Evolutionary conservation across 345 rosid genomes (phyloP), one percentile per base, ranked within the genome.

Genomic region (Salix brachista): DNA sequence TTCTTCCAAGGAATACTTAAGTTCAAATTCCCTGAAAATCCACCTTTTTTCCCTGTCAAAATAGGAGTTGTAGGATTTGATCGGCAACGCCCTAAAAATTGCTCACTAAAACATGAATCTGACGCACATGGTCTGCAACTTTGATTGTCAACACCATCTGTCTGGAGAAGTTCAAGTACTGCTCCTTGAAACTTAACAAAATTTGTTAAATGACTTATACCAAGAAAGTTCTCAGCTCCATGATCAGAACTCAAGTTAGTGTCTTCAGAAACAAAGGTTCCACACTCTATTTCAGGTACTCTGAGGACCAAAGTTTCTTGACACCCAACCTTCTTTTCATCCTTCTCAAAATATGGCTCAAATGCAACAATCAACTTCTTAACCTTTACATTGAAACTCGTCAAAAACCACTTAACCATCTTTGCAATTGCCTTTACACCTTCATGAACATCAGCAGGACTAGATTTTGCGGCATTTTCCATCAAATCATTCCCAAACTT

Each of bases 391-490:
- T 88, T 85, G 82, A 93, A 96, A 76, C 97, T 96, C 18, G 94
- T 84, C 65, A 96, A 88, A 79, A 96, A 85, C 98, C 94, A 90
- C 72, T 90, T 96, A 19, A 96, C 97, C 88, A 96, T 89, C 91
- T 90, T 93, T 3, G 98, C 99, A 84, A 96, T 93, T 10, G 92
- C 86, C 87, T 93, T 96, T 60, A 96, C 99, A 46, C 99, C 99
- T 86, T 96, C 97, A 78, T 96, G 99, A 77, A 96, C 91, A 90
- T 90, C 91, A 64, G 78, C 77, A 34, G 16, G 52, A 16, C 85
- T 78, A 77, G 90, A 73, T 56, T 79, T 89, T 56, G 78, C 81
- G 66, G 75, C 61, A 75, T 71, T 83, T 26, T 77, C 89, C 23
- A 52, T 62, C 77, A 70, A 65, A 64, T 82, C 91, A 82, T 81